Evolutionary conservation across 2,329 filamentous ascomycete species (phyloP), one percentile per base, ranked within the genome.

Genomic region (Aaosphaeria arxii): DNA sequence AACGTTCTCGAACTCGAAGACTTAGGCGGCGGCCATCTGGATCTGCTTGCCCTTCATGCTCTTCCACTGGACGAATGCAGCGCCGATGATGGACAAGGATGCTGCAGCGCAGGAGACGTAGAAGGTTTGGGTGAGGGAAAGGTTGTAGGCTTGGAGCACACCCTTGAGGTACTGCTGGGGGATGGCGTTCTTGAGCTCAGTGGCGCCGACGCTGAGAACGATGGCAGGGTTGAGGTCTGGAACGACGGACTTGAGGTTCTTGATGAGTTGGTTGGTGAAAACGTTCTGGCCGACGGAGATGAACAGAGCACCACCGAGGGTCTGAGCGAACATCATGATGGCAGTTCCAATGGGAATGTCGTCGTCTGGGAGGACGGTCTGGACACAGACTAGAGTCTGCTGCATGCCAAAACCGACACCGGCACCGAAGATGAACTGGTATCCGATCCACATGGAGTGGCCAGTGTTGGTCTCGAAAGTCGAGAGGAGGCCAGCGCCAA

Each of bases 121-220:
- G 61, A 86, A 89, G 1, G 78, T 78, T 49, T 77, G 69, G 2
- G 76, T 76, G 35, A 89, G 66, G 0, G 84, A 75, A 28, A 73
- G 63, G 60, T 88, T 88, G 70, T 89, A 89, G 0, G 84, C 85
- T 0, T 72, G 53, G 1, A 84, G 71, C 6, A 91, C 84, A 1
- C 73, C 69, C 2, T 65, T 59, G 4, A 85, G 64, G 49, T 75
- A 79, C 50, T 81, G 57, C 0, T 67, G 54, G 0, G 77, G 71
- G 29, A 89, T 80, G 2, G 73, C 63, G 39, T 62, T 54, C 50
- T 79, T 77, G 24, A 91, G 72, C 42, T 83, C 77, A 0, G 86
- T 89, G 1, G 80, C 79, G 35, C 80, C 80, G 4, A 73, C 72
- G 1, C 56, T 57, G 11, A 76, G 60, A 3, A 80, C 73, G n/a